Evolutionary conservation across 2,329 filamentous ascomycete species (phyloP), one percentile per base, ranked within the genome.

Genomic region (Xylariaceae sp.): DNA sequence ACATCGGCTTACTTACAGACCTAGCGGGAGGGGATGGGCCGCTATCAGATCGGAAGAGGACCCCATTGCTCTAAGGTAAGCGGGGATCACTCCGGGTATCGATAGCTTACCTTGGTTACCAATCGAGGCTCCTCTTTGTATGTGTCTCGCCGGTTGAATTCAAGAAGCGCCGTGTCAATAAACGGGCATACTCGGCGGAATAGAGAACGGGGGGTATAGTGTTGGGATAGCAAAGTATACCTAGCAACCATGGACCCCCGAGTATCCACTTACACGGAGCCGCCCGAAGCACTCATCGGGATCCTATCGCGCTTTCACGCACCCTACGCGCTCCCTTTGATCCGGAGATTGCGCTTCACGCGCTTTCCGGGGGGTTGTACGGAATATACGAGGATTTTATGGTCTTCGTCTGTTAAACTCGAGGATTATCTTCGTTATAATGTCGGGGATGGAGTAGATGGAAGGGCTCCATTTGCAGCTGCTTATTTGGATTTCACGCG

Each of bases 301-400:
- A 73, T 79, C 9, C 74, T 88, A 0, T 9, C 32, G n/a, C 64
- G 68, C 30, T 63, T 68, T 2, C 74, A 80, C 35, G 70, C 86
- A 6, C 85, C 85, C 0, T 71, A 78, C 61, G 81, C 82, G 3
- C 71, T 88, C 11, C 76, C 81, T 4, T 69, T 88, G 3, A 73
- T 84, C 45, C 79, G 86, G n/a, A 77, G 85, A 2, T 71, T 87
- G 4, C 81, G 87, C 57, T 85, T 82, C 66, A 72, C 76, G 27
- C 72, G 69, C 47, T 68, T 72, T 39, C 66, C 70, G 0, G 68
- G 68, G 31, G 74, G 73, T 34, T 73, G 73, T 27, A 78, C 68
- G 37, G 69, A 68, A 61, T 71, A 68, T 61, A 73, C 70, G 4
- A 79, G 65, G 53, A 70, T 79, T 6, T 61, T 82, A 26, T 62